phyloP scores from a whole-genome alignment of 2,329 filamentous ascomycete species.

The Diaporthe eres region DNA sequence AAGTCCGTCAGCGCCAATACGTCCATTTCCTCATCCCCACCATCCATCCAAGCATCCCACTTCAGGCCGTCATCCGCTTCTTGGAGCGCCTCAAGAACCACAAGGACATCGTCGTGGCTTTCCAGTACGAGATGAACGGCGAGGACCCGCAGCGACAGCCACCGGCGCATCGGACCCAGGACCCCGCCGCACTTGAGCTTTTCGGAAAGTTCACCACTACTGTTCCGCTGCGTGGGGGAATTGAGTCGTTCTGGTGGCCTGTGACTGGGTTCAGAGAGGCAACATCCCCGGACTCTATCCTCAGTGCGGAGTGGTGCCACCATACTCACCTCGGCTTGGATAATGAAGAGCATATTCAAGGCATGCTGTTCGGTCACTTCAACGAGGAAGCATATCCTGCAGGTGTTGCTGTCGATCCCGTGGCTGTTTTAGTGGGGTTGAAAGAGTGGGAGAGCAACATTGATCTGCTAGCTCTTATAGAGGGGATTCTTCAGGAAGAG shows the following conservation, averaged over 20 bases:
- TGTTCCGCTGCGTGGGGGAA: background rate
- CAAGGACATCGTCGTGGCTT: background rate
- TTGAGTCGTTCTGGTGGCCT: background rate
- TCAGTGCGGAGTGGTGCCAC: background rate
- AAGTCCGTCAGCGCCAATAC: background rate
- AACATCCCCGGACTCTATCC: background rate
- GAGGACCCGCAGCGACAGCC: background rate
- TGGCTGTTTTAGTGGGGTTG: background rate
- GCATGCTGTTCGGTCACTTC: background rate
- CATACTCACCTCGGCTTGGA: background rate
- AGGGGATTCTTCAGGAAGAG: background rate
- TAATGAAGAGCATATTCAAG: background rate
- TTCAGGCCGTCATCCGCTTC: background rate
- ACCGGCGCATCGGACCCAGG: background rate
- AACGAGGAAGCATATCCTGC: background rate
- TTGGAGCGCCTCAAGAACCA: background rate
- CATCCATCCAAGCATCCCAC: background rate
- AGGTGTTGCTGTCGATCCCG: background rate
- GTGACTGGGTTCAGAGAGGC: background rate
- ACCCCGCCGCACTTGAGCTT: background rate
- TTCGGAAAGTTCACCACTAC: background rate
- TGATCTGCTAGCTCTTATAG: background rate
- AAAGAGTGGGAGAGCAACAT: background rate
- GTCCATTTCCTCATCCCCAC: slow-evolving; percentile 8
- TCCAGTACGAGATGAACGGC: slow-evolving; percentile 16